Evolutionary conservation across 2,329 filamentous ascomycete species (phyloP).

Genomic region (Botrytis tulipae): DNA sequence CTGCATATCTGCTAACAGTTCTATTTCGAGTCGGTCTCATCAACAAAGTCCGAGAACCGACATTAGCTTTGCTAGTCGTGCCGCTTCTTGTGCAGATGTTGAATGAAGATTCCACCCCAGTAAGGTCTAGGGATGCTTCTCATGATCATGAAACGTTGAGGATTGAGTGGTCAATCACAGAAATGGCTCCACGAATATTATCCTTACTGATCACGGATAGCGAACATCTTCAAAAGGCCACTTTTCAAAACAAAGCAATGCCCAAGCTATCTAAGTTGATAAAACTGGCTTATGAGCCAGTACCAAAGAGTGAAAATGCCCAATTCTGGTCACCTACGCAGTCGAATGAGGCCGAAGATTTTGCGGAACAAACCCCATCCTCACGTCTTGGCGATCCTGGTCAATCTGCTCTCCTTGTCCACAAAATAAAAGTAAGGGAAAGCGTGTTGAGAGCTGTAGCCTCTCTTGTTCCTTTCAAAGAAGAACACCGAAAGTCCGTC

Average conservation of each 20-base stretch:
- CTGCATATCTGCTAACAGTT: constrained; percentile 65
- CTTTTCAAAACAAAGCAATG: constrained; percentile 67
- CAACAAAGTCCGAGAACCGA: constrained; percentile 60
- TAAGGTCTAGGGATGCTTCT: constrained; percentile 43
- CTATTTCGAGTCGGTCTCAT: constrained; percentile 68
- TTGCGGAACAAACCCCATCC: constrained; percentile 34
- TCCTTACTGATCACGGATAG: constrained; percentile 78
- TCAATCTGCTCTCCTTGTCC: constrained; percentile 57
- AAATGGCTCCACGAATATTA: constrained; percentile 72
- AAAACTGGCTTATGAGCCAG: constrained; percentile 63
- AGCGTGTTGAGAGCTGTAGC: constrained; percentile 75
- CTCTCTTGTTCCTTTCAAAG: constrained; percentile 77
- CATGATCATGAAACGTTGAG: constrained; percentile 40
- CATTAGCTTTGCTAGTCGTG: constrained; percentile 65
- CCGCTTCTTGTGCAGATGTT: constrained; percentile 68
- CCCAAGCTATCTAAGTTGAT: constrained; percentile 61
- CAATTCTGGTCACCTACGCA: constrained; percentile 53
- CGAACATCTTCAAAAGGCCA: constrained; percentile 75
- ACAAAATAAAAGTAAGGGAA: constrained; percentile 75
- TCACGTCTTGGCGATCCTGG: constrained; percentile 60
- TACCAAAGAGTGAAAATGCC: constrained; percentile 46
- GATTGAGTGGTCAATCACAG: constrained; percentile 55
- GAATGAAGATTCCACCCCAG: constrained; percentile 47
- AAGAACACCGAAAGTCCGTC: constrained; percentile 78
- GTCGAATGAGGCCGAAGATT: constrained; percentile 22